Conservation (phyloP, 257 asterid genomes). For the Plantago elongata region DNA sequence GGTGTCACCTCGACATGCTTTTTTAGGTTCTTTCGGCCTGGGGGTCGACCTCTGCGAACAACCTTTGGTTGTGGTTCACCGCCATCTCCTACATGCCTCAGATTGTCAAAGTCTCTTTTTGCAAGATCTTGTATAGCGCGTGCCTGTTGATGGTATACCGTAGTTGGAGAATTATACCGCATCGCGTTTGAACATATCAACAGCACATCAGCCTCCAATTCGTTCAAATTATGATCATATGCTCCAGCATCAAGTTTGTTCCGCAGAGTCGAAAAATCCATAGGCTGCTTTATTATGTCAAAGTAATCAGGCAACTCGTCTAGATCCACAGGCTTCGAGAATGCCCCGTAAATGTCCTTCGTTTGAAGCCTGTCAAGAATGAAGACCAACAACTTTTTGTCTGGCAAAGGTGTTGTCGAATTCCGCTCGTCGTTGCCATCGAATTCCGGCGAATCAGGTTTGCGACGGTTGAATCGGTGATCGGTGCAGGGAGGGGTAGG, state of each 20-base stretch:
- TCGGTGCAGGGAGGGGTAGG: too few relatives aligned
- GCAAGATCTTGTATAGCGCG: slow-evolving; percentile 80
- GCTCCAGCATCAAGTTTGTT: slow-evolving; percentile 61
- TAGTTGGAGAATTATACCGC: slow-evolving; percentile 79
- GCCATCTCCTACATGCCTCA: slow-evolving; percentile 79
- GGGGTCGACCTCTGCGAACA: slow-evolving; percentile 97
- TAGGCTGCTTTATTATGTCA: slow-evolving; percentile 75
- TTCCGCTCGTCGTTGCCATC: too few relatives aligned
- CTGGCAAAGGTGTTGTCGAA: slow-evolving; percentile 99
- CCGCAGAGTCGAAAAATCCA: slow-evolving; percentile 94
- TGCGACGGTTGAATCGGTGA: too few relatives aligned
- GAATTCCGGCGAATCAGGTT: too few relatives aligned
- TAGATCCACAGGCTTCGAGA: slow-evolving; percentile 91
- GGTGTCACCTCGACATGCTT: slow-evolving; percentile 55
- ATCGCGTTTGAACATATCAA: slow-evolving; percentile 92
- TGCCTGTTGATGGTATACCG: slow-evolving; percentile 95
- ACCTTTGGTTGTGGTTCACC: slow-evolving; percentile 93
- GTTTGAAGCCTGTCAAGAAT: slow-evolving; percentile 99
- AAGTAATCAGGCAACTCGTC: slow-evolving; percentile 97
- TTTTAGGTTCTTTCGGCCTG: slow-evolving; percentile 64
- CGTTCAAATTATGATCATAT: slow-evolving; percentile 62
- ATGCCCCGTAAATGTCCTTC: slow-evolving; percentile 91
- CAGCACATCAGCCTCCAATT: slow-evolving; percentile 85
- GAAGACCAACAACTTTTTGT: slow-evolving; percentile 86
- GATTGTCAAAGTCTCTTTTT: slow-evolving; percentile 74